Percentiles rank a stretch among this genome's conserved stretches.
Conservation (phyloP, 2,329 filamentous ascomycete genomes). For the Chaetomiaceae sp. region DNA sequence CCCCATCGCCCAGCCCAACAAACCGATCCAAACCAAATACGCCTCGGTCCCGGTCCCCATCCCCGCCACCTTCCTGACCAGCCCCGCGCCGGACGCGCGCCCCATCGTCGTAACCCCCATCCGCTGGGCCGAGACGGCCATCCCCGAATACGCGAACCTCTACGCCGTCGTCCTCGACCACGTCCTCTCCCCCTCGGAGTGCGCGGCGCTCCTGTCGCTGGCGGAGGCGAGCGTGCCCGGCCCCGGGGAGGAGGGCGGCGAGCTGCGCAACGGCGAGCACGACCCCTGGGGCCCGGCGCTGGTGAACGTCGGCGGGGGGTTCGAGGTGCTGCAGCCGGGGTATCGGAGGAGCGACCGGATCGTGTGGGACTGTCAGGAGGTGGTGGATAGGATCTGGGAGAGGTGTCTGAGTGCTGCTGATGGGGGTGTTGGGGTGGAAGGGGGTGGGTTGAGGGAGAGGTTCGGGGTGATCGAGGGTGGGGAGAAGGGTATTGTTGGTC, state of each 20-base stretch:
- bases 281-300: conserved; percentile 62
- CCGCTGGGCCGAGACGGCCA: conserved; percentile 46
- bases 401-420: conserved; percentile 44
- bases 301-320: conserved; percentile 60
- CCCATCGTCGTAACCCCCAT: conserved; percentile 46
- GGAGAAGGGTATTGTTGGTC: conserved; percentile 14
- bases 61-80: conserved; percentile 44
- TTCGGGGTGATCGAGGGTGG: conserved; percentile 33
- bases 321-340: conserved; percentile 52
- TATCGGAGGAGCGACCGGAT: conserved; percentile 71
- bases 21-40: conserved; percentile 32
- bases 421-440: not conserved
- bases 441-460: conserved; percentile 38
- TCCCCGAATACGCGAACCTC: conserved; percentile 49
- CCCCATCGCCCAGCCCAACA: not conserved
- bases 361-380: conserved; percentile 63
- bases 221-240: conserved; percentile 50
- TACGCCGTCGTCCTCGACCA: conserved; percentile 63
- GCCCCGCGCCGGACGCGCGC: conserved; percentile 37
- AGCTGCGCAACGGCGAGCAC: not conserved
- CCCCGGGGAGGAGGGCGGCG: conserved; percentile 23
- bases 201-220: conserved; percentile 47
- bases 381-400: conserved; percentile 60
- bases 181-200: conserved; percentile 61
- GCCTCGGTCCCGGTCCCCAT: conserved; percentile 33